phyloP scores from a whole-genome alignment of 345 rosid genomes.

The Populus tremula region DNA sequence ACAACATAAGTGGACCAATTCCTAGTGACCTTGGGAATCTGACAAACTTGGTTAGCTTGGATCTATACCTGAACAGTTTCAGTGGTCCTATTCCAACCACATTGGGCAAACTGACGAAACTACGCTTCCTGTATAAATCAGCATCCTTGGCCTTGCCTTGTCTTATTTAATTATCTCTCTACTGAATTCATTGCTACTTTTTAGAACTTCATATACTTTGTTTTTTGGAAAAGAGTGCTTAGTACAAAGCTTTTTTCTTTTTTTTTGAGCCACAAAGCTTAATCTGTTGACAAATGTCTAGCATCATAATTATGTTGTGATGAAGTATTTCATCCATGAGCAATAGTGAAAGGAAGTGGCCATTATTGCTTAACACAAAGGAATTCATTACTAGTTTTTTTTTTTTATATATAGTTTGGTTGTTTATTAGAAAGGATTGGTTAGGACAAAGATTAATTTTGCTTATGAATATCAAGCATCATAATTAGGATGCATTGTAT shows the following conservation, averaged over 20 bases:
- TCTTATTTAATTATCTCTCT: not conserved
- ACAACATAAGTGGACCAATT: conserved; percentile 38
- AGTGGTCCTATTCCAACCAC: conserved; percentile 37
- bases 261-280: not conserved
- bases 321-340: not conserved
- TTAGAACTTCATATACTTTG: not conserved
- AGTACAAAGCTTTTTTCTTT: not conserved
- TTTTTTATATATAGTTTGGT: not conserved
- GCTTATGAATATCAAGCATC: not conserved
- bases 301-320: not conserved
- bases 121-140: conserved; percentile 38
- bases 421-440: too few relatives aligned
- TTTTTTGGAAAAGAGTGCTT: not conserved
- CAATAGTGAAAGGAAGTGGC: not conserved
- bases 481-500: not conserved
- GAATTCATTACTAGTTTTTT: not conserved
- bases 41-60: conserved; percentile 45
- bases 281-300: not conserved
- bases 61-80: conserved; percentile 41
- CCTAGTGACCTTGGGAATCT: conserved; percentile 40
- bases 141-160: conserved; percentile 2
- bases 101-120: conserved; percentile 34
- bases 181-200: not conserved
- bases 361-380: not conserved
- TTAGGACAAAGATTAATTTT: not conserved